phyloP scores from a whole-genome alignment of 2,329 filamentous ascomycete species.

The Fusarium zealandicum region DNA sequence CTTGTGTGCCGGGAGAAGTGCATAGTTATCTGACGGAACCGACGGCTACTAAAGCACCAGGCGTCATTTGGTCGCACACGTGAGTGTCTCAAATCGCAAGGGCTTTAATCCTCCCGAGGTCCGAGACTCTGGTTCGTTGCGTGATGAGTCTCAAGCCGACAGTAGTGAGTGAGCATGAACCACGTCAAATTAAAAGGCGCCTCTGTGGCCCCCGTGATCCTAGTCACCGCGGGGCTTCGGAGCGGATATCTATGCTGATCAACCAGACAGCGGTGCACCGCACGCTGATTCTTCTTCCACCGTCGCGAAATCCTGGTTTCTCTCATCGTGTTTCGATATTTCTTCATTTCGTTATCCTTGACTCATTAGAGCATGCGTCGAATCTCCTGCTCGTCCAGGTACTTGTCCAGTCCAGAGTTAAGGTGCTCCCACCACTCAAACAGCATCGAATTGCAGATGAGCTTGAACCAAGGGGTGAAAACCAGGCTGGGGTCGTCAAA shows the following conservation, averaged over 20 bases:
- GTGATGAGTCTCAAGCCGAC: not conserved
- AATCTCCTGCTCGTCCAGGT: slow-evolving; percentile 85
- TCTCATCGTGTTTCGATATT: slow-evolving; percentile 8
- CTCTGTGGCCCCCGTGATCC: slow-evolving; percentile 14
- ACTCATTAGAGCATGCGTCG: slow-evolving; percentile 71
- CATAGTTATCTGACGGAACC: not conserved
- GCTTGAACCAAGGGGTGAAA: slow-evolving; percentile 99
- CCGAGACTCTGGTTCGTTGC: not conserved
- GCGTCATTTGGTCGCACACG: not conserved
- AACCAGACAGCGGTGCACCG: slow-evolving; percentile 28
- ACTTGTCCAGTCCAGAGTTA: slow-evolving; percentile 81
- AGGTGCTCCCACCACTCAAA: slow-evolving; percentile 97
- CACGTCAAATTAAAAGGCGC: slow-evolving; percentile 34
- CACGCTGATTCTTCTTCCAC: slow-evolving; percentile 5
- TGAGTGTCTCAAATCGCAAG: not conserved
- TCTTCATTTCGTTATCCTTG: slow-evolving; percentile 9
- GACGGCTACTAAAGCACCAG: not conserved
- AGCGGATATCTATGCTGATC: slow-evolving; percentile 43
- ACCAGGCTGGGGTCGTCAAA: slow-evolving; percentile 81
- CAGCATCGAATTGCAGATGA: slow-evolving; percentile 97
- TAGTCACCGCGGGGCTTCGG: slow-evolving; percentile 11
- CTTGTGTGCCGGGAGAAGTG: slow-evolving; percentile 7
- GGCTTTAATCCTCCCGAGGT: not conserved
- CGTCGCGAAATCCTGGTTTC: slow-evolving; percentile 4
- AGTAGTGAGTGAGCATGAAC: slow-evolving; percentile 11